These are phyloP conservation scores for Xylaria sp. DNA, from an alignment of 2,329 filamentous ascomycete genomes.

Conservation along the genomic window DNA sequence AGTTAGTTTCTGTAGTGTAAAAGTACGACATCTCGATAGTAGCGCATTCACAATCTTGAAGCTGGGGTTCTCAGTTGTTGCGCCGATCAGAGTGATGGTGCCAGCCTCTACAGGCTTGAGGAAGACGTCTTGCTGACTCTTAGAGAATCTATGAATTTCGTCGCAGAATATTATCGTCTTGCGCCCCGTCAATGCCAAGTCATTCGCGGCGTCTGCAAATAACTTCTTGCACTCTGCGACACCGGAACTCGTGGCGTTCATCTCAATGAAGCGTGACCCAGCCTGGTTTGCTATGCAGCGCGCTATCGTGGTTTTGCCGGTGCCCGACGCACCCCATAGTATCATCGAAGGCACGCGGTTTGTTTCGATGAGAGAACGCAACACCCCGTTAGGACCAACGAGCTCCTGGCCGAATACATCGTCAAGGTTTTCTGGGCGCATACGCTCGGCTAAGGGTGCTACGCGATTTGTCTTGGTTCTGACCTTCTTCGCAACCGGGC, in stretches of 20 bases:
- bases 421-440: conserved; percentile 86
- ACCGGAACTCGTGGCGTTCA: conserved; percentile 90
- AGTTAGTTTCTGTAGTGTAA: conserved; percentile 81
- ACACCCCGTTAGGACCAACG: conserved; percentile 83
- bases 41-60: conserved; percentile 92
- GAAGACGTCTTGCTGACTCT: conserved; percentile 94
- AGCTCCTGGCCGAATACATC: conserved; percentile 93
- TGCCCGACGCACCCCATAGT: conserved; percentile 85
- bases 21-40: conserved; percentile 88
- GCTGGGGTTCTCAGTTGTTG: conserved; percentile 95
- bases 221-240: conserved; percentile 93
- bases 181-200: conserved; percentile 81
- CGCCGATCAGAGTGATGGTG: conserved; percentile 89
- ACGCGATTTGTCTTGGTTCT: conserved; percentile 77
- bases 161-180: conserved; percentile 98
- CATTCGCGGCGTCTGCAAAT: conserved; percentile 84
- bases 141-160: conserved; percentile 93
- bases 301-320: conserved; percentile 92
- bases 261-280: conserved; percentile 89
- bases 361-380: conserved; percentile 86
- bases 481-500: conserved; percentile 68
- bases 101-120: conserved; percentile 91
- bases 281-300: conserved; percentile 86
- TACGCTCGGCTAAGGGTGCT: conserved; percentile 90
- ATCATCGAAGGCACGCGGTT: conserved; percentile 94